Evolutionary conservation across 2,329 filamentous ascomycete genomes (phyloP), one percentile per base, ranked within the genome.

Genomic region (Chaetomiaceae sp.): DNA sequence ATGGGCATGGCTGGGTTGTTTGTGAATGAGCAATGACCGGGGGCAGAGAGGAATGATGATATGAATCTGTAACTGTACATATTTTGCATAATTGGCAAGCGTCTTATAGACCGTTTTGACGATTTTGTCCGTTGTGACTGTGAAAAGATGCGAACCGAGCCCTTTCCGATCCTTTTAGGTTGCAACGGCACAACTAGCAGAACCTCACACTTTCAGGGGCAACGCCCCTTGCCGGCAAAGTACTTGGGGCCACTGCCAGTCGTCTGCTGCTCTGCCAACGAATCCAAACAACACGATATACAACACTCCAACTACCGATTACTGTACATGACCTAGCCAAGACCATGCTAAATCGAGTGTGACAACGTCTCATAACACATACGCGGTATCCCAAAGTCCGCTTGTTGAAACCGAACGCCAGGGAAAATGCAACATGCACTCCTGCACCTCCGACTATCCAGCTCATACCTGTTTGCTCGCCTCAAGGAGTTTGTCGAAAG

Each of bases 1-100:
- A 83, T 84, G 75, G 83, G 83, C 36, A 86, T 85, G 83, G 83
- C 83, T 17, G 82, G 81, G 2, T 63, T 85, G 65, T 84, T 85
- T 69, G 79, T 85, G 11, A 84, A 84, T 56, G 82, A 85, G 72
- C 56, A 58, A 56, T 65, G 42, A 59, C 36, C 15, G 15, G 15
- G 39, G 3, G 31, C n/a, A 14, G 37, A 31, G 20, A 6, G 22
- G 9, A 4, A 40, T 40, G 37, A 39, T 33, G 47, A 29, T 17
- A 36, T 38, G 40, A 42, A 23, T 22, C 6, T 50, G 27, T 34
- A 33, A 34, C 6, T 53, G 45, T 54, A 38, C 33, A 44, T 49
- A 45, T 19, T 31, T 3, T 33, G 38, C 51, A 36, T 36, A 9
- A 7, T 42, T 29, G 33, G 23, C n/a, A 22, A 38, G 17, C 25